Conservation (phyloP, 208 protist genomes). For the Leishmania amazonensis region DNA sequence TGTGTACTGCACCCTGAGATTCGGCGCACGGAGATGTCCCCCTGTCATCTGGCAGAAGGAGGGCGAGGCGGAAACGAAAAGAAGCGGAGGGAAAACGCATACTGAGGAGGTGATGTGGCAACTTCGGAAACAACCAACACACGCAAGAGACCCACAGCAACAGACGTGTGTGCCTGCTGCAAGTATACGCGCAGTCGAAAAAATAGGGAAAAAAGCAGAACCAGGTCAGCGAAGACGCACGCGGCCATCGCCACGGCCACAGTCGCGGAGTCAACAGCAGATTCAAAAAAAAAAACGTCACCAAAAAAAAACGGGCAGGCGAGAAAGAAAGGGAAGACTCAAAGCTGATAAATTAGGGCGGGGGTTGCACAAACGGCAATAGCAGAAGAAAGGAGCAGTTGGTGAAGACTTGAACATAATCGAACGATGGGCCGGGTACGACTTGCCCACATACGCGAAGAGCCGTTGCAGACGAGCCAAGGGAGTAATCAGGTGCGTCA, state of each 20-base stretch:
- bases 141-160: not conserved
- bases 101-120: not conserved
- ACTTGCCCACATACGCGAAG: too few relatives aligned
- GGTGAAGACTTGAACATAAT: not conserved
- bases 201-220: not conserved
- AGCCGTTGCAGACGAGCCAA: not conserved
- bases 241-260: not conserved
- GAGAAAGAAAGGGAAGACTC: not conserved
- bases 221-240: too few relatives aligned
- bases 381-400: not conserved
- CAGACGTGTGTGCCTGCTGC: not conserved
- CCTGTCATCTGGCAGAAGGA: not conserved
- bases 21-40: not conserved
- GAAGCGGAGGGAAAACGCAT: not conserved
- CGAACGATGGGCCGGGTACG: not conserved
- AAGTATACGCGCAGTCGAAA: not conserved
- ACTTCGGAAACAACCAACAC: not conserved
- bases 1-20: not conserved
- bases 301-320: not conserved
- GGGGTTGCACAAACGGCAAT: not conserved
- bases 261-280: not conserved
- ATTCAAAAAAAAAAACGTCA: too few relatives aligned
- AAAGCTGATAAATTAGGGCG: not conserved
- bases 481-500: not conserved
- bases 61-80: not conserved